Evolutionary conservation across 768 basidiomycete species (phyloP), one percentile per base, ranked within the genome.

Genomic region (Leccinum sublutescens): DNA sequence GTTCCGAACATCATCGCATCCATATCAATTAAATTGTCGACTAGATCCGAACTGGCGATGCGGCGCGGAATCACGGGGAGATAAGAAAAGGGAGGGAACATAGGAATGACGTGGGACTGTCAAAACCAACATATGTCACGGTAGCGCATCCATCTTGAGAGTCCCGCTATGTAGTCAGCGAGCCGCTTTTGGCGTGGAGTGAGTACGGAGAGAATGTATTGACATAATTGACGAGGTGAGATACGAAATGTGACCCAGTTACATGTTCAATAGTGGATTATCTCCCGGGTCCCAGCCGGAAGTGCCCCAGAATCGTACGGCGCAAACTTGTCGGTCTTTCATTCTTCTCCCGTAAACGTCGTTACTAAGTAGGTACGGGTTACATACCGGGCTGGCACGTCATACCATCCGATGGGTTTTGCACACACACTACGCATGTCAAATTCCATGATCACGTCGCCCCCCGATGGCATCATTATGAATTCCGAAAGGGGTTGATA

Each of bases 81-180:
- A 64, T 66, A 67, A 64, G 57, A 61, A 58, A 52, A 54, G 50
- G 33, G 31, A 49, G 54, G n/a, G 40, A 43, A 43, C 38, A 40
- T 40, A 40, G 52, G 43, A 36, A 60, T 69, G 67, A 68, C 59
- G 68, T 68, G 59, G 34, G 66, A 52, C 43, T 61, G 66, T 66
- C 66, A 68, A 11, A 19, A 45, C 43, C 11, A 45, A 45, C 43
- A 45, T 45, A 45, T 45, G 43, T 45, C 43, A 45, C 17, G 19
- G 19, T 45, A 12, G 43, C 19, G 19, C 43, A 45, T 45, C 38
- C 40, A n/a, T 43, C 40, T 43, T n/a, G n/a, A 43, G 40, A 17
- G 38, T n/a, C 38, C 38, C 38, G 38, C 38, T 40, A 36, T 15
- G 36, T 15, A 36, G 14, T 36, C 15, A 38, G 36, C 15, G 36